phyloP scores from a whole-genome alignment of 257 asterid species.

The Scutellaria barbata region DNA sequence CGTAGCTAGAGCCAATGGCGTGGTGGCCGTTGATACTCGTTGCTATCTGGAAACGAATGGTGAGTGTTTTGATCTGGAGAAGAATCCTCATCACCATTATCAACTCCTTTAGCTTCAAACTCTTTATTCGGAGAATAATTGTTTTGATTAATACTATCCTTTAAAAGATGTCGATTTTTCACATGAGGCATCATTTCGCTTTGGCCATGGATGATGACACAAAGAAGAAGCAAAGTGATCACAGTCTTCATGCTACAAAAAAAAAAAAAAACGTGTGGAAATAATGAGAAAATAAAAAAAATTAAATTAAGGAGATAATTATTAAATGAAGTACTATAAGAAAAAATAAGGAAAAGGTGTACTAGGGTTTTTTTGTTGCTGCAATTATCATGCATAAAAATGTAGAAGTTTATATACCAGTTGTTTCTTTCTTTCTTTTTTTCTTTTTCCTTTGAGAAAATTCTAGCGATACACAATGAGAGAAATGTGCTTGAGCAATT shows the following conservation, averaged over 20 bases:
- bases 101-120: neutral
- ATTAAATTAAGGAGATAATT: neutral
- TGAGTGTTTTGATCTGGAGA: neutral
- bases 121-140: neutral
- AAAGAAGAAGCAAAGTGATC: slow-evolving; percentile 9
- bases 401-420: slow-evolving; percentile 9
- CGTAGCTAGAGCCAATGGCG: neutral
- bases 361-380: neutral
- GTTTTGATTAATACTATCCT: no score
- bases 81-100: neutral
- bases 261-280: slow-evolving; percentile 10
- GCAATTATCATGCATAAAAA: slow-evolving; percentile 6
- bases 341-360: neutral
- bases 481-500: neutral
- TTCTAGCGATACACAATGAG: neutral
- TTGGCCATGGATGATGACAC: neutral
- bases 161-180: slow-evolving; percentile 17
- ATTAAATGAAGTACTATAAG: neutral
- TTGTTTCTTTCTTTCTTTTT: neutral
- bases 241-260: slow-evolving; percentile 19
- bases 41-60: neutral
- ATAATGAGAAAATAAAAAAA: neutral
- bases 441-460: no score
- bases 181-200: neutral
- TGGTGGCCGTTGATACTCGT: neutral